Percentiles rank a stretch among this genome's conserved stretches.
phyloP scores from a whole-genome alignment of 1,284 basidiomycete genomes.

The Quambalaria eucalypti region DNA sequence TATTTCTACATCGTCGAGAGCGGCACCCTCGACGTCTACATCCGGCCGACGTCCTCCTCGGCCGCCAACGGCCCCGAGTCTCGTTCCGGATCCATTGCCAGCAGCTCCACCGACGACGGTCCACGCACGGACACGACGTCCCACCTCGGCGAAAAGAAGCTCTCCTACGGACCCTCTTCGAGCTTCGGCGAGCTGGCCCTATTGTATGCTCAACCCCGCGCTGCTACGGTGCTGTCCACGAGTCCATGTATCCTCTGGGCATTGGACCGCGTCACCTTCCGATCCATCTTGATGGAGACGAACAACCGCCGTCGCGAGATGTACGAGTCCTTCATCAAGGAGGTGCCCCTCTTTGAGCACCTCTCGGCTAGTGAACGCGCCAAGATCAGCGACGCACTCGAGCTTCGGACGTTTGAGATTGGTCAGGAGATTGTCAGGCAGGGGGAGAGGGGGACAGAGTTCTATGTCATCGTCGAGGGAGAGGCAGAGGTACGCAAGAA shows the following conservation, averaged over 20 bases:
- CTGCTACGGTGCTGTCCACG: conserved; percentile 81
- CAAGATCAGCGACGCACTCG: conserved; percentile 92
- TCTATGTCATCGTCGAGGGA: conserved; percentile 93
- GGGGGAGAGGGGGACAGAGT: conserved; percentile 90
- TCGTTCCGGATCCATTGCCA: conserved; percentile 51
- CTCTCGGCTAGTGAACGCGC: conserved; percentile 75
- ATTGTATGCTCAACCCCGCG: conserved; percentile 94
- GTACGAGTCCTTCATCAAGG: conserved; percentile 88
- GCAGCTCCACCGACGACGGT: conserved; percentile 20
- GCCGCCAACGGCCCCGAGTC: too few species aligned
- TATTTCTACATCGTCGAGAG: conserved; percentile 95
- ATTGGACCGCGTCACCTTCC: conserved; percentile 92
- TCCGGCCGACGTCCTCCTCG: conserved; percentile 49
- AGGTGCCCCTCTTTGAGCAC: conserved; percentile 78
- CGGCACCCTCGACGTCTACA: conserved; percentile 78
- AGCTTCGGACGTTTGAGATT: conserved; percentile 69
- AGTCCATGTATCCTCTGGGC: conserved; percentile 80
- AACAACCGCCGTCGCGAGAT: conserved; percentile 66
- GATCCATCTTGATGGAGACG: conserved; percentile 68
- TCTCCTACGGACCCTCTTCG: conserved; percentile 72
- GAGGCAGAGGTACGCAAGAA: conserved; percentile 75
- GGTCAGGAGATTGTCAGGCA: conserved; percentile 80
- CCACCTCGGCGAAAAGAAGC: conserved; percentile 37
- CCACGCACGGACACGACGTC: conserved; percentile 5
- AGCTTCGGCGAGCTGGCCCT: conserved; percentile 94